Evolutionary conservation across 106 monocot genomes (phyloP).

Genomic region (Dioscorea zingiberensis): DNA sequence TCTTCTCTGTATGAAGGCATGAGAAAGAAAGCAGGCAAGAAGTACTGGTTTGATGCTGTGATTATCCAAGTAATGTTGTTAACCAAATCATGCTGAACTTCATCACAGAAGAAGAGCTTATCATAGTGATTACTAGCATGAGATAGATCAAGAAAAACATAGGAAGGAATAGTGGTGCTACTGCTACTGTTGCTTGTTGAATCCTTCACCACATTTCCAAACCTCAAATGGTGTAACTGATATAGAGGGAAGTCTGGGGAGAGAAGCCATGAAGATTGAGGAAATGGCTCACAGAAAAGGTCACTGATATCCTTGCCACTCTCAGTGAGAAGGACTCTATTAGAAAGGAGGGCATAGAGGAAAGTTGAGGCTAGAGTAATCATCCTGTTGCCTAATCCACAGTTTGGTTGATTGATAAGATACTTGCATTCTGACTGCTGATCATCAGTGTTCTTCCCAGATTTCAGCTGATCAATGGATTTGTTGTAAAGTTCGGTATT

Average conservation of each 20-base stretch:
- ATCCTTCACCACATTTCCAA: slow-evolving; percentile 53
- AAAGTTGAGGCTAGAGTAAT: slow-evolving; percentile 62
- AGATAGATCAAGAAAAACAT: slow-evolving; percentile 49
- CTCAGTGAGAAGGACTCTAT: slow-evolving; percentile 59
- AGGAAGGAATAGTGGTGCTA: too few species aligned
- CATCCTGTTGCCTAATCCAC: slow-evolving; percentile 79
- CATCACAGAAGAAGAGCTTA: slow-evolving; percentile 71
- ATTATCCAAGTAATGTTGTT: slow-evolving; percentile 60
- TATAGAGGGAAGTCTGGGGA: slow-evolving; percentile 54
- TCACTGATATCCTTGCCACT: slow-evolving; percentile 35
- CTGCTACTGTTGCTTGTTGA: slow-evolving; percentile 12
- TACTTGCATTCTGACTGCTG: slow-evolving; percentile 43
- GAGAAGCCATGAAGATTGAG: slow-evolving; percentile 58
- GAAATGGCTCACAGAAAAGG: slow-evolving; percentile 92
- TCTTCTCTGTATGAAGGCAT: slow-evolving; percentile 55
- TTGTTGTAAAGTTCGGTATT: slow-evolving; percentile 42
- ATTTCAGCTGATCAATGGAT: slow-evolving; percentile 34
- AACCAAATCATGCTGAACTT: slow-evolving; percentile 40
- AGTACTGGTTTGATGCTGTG: slow-evolving; percentile 69
- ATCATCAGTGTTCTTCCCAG: slow-evolving; percentile 11
- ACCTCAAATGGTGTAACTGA: slow-evolving; percentile 35
- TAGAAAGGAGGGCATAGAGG: slow-evolving; percentile 74
- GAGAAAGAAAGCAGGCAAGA: slow-evolving; percentile 63
- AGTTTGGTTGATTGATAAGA: slow-evolving; percentile 41
- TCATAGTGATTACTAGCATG: slow-evolving; percentile 55